phyloP scores from a whole-genome alignment of 306 rosid genomes.

The Castanopsis chinensis region DNA sequence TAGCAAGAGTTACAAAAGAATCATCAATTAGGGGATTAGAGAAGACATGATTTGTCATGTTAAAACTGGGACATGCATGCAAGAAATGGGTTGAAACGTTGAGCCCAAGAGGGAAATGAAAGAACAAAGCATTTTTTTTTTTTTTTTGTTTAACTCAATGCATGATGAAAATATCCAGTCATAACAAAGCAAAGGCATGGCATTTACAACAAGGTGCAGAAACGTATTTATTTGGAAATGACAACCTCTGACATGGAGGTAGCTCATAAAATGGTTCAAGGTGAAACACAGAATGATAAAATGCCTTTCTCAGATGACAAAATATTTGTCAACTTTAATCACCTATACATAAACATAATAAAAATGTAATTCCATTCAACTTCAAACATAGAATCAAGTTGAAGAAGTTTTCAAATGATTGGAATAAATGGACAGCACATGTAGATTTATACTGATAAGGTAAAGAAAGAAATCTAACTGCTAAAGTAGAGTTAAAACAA shows the following conservation, averaged over 20 bases:
- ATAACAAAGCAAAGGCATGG: neutral
- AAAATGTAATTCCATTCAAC: neutral
- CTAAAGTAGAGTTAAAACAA: neutral
- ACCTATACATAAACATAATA: neutral
- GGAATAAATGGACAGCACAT: neutral
- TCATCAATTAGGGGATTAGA: neutral
- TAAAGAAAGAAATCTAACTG: neutral
- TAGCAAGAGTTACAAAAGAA: slow-evolving; percentile 10
- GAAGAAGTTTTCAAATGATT: neutral
- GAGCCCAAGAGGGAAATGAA: neutral
- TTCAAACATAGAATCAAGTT: neutral
- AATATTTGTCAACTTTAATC: neutral
- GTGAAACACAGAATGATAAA: neutral
- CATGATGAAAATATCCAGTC: neutral
- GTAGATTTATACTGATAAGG: neutral
- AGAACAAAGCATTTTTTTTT: neutral
- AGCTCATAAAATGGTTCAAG: neutral
- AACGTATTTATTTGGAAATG: neutral
- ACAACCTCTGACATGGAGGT: neutral
- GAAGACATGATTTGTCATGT: neutral
- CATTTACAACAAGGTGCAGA: neutral
- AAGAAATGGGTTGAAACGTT: neutral
- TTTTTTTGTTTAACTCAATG: neutral
- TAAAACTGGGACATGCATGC: neutral
- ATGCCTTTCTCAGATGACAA: neutral